Evolutionary conservation across 495 filamentous ascomycete genomes (phyloP), one percentile per base, ranked within the genome.

Genomic region (Xylaria acuta): DNA sequence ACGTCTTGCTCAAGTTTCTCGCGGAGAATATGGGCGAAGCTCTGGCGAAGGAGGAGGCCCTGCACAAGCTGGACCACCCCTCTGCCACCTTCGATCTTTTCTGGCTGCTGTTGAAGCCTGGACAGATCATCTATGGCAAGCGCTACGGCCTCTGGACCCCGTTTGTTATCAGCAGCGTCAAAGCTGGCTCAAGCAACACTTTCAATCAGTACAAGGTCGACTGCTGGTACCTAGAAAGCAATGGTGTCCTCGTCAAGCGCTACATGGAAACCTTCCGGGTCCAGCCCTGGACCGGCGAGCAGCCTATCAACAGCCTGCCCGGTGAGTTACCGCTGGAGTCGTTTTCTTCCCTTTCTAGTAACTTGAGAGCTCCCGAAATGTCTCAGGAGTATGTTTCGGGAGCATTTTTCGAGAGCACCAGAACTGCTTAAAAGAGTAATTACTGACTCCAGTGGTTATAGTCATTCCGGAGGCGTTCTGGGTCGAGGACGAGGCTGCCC

Each of bases 41-140:
- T 69, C 43, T 81, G 30, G 74, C 60, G 7, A 78, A 79, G 59
- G 64, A 73, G 60, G 64, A 66, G 9, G 72, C 74, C 11, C 41
- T 65, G 18, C 71, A 76, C 62, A 74, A 78, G 59, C 64, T 73
- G 2, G 67, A 62, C 14, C 65, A 67, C 18, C 70, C 73, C 20
- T 75, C 73, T n/a, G 75, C 79, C 58, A 81, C 80, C 12, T 81
- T 77, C 47, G 75, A 81, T 8, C 51, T 74, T 12, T 79, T 80
- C n/a, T 82, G 80, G 80, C 41, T 80, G 8, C 65, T 81, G n/a
- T 73, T 81, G 22, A 80, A 77, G 75, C 80, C 80, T 0, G 80
- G 80, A 0, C 70, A 76, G 63, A 67, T 81, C 20, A 67, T 81
- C 43, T 82, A 80, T 60, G 53, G 59, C 64, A 74, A 79, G 58